Base-by-base conservation (phyloP, 2,329 filamentous ascomycete species). In the Microcyclosporella mali region DNA sequence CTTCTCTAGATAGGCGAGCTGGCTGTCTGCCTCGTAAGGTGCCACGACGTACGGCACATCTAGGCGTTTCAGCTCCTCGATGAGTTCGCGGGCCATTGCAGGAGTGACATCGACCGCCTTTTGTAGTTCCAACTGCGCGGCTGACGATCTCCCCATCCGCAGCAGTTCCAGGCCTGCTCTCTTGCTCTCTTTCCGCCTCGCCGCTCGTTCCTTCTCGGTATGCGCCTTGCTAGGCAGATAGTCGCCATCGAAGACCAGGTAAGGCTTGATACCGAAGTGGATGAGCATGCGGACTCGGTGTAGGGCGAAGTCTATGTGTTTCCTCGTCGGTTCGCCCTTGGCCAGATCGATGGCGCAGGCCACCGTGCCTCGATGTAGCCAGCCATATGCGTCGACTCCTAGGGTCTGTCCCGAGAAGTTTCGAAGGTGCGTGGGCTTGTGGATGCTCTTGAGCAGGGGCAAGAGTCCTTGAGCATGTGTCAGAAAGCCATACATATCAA, bases 21-120 rank as follows among this genome's bases (percentile, higher is more conserved):
- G 90, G n/a, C 90, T 84, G 65, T 98, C 92, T 35, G 92, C 92
- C 71, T 98, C 92, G 66, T 95, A 98, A 0, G 92, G 92, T 1
- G 92, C 92, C 14, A 98, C 94, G 42, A 98, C 75, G 61, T 95
- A 97, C 44, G 87, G 78, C 12, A 98, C 76, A 30, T 80, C 75
- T 58, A 82, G 71, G 57, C 79, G 79, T 68, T 94, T 95, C 57
- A 97, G 73, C 63, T 94, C 87, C 54, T 95, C 88, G 45, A 98
- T 98, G 40, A 97, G 70, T 53, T 85, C 77, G 6, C 86, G 80
- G 6, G 92, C 92, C 94, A 98, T 98, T 57, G 92, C 82, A 2
- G 94, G 90, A 1, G 92, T 97, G 29, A 98, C 82, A 64, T 98
- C 92, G 47, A 97, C 84, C 34, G 89, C 85, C 64, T 97, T 98